Conservation (phyloP, 768 basidiomycete genomes). For the Mycena crocata region DNA sequence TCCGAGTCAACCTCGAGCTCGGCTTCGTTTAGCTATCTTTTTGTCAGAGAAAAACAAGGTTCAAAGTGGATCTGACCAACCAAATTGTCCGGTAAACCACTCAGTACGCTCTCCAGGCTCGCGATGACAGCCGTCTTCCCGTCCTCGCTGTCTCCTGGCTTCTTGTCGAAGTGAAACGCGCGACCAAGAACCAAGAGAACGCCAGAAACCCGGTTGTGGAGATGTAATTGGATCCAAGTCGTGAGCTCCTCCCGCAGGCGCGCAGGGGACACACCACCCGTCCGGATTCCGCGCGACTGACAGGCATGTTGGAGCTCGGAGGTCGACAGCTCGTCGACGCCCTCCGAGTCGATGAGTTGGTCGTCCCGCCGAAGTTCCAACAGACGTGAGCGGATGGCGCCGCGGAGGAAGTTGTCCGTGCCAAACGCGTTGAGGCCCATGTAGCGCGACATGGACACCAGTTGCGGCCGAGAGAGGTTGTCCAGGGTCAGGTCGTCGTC, state of each 20-base stretch:
- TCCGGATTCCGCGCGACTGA: conserved; percentile 94
- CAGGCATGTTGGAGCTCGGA: conserved; percentile 93
- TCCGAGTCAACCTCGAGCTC: conserved; percentile 96
- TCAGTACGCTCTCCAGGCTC: conserved; percentile 90
- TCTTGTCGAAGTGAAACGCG: conserved; percentile 93
- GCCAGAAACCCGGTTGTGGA: conserved; percentile 92
- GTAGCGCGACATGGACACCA: conserved; percentile 96
- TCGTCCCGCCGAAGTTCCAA: conserved; percentile 90
- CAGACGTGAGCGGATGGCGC: conserved; percentile 87
- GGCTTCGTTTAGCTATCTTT: conserved; percentile 88
- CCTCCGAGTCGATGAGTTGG: conserved; percentile 90
- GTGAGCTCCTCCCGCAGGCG: conserved; percentile 89
- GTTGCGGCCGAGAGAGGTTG: conserved; percentile 97
- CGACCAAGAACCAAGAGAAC: conserved; percentile 93
- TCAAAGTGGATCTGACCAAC: conserved; percentile 58
- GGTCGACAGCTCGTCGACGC: conserved; percentile 90
- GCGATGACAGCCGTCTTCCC: conserved; percentile 85
- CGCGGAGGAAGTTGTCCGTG: conserved; percentile 97
- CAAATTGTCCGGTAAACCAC: conserved; percentile 93
- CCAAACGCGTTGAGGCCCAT: conserved; percentile 99
- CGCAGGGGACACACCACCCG: conserved; percentile 87
- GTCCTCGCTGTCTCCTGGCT: conserved; percentile 78
- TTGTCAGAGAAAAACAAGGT: not conserved
- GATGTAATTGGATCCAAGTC: conserved; percentile 93
- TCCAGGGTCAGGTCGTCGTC: conserved; percentile 98